Percentiles rank a stretch among this genome's conserved stretches.
Evolutionary conservation across 352 stramenopile species (phyloP).

Genomic region (Phytophthora ramorum): DNA sequence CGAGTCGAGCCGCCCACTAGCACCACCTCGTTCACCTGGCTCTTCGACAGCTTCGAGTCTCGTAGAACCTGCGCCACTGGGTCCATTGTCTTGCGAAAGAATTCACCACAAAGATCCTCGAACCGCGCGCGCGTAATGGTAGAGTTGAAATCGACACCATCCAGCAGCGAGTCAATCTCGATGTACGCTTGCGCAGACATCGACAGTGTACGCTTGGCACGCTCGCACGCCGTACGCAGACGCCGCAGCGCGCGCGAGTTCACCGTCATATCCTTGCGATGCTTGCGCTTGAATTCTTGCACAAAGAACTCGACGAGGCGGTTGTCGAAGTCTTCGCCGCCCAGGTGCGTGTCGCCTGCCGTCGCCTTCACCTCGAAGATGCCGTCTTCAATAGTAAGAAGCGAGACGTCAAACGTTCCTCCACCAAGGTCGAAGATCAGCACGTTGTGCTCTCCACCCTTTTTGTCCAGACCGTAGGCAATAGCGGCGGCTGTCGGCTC

Average conservation of each 20-base stretch:
- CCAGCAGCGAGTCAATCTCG: conserved; percentile 94
- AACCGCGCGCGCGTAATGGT: conserved; percentile 93
- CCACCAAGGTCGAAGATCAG: conserved; percentile 97
- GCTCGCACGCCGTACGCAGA: conserved; percentile 94
- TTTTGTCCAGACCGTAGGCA: conserved; percentile 95
- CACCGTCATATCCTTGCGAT: conserved; percentile 84
- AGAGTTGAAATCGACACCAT: conserved; percentile 94
- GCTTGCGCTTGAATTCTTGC: conserved; percentile 93
- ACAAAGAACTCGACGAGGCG: conserved; percentile 94
- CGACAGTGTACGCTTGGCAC: conserved; percentile 95
- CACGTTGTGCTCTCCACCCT: conserved; percentile 94
- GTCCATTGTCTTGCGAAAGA: conserved; percentile 92
- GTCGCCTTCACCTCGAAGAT: conserved; percentile 98
- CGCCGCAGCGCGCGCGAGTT: conserved; percentile 93
- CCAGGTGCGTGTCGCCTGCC: conserved; percentile 94
- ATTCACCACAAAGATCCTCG: conserved; percentile 87
- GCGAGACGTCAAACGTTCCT: conserved; percentile 94
- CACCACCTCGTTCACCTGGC: conserved; percentile 76
- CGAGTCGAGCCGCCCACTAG: conserved; percentile 81
- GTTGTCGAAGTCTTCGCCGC: conserved; percentile 96
- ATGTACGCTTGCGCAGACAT: conserved; percentile 95
- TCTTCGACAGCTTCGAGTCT: conserved; percentile 90
- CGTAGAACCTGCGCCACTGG: conserved; percentile 87
- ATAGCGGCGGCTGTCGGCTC: conserved; percentile 94
- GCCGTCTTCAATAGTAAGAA: conserved; percentile 95